Conservation (phyloP, 208 protist species). For the Crithidia thermophila region DNA sequence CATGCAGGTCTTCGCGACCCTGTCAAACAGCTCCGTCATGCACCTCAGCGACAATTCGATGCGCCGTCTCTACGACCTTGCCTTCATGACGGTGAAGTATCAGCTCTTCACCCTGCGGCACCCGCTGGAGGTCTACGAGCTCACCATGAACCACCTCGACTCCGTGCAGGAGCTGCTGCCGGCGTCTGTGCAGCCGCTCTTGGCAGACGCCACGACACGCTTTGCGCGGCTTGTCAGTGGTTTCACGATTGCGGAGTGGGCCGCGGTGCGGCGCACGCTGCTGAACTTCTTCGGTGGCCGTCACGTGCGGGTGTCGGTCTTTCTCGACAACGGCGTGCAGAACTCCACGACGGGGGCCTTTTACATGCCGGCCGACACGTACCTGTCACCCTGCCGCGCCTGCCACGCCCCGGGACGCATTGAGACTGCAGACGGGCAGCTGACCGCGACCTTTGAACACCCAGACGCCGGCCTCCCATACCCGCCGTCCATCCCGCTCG, state of each 20-base stretch:
- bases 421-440: constrained; percentile 15
- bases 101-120: constrained; percentile 77
- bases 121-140: constrained; percentile 83
- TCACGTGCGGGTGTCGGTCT: constrained; percentile 86
- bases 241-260: constrained; percentile 55
- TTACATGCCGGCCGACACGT: constrained; percentile 36
- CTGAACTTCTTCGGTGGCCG: constrained; percentile 72
- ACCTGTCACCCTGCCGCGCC: constrained; percentile 45
- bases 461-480: constrained; percentile 43
- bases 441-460: constrained; percentile 44
- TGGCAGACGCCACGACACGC: constrained; percentile 27
- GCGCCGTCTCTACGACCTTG: constrained; percentile 94
- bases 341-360: constrained; percentile 60
- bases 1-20: constrained; percentile 75
- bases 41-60: constrained; percentile 80
- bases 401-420: constrained; percentile 66
- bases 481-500: constrained; percentile 35
- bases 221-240: constrained; percentile 30
- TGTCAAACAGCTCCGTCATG: constrained; percentile 90
- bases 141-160: constrained; percentile 91
- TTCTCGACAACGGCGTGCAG: constrained; percentile 83
- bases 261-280: constrained; percentile 60
- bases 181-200: constrained; percentile 2
- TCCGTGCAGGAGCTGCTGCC: constrained; percentile 46
- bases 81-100: constrained; percentile 94